Evolutionary conservation across 805 yeast genomes (phyloP).

Genomic region (Nakazawaea sp.): DNA sequence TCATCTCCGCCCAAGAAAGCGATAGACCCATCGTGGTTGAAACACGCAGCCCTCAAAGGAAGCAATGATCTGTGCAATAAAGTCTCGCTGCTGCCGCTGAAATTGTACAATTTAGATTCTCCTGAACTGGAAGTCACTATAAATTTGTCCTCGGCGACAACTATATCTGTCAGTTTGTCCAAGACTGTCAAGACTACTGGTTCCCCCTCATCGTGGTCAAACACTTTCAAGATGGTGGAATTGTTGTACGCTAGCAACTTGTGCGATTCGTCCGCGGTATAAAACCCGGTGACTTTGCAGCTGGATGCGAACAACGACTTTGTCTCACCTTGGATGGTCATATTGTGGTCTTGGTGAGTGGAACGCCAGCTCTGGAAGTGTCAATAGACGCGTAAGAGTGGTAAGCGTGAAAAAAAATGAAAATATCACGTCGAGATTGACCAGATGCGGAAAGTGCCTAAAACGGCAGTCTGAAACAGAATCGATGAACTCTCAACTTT

Average conservation of each 20-base stretch:
- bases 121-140: slow-evolving; percentile 36
- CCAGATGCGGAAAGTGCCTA: too few relatives aligned
- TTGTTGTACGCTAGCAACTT: slow-evolving; percentile 43
- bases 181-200: slow-evolving; percentile 51
- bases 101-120: slow-evolving; percentile 32
- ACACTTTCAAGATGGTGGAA: slow-evolving; percentile 46
- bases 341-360: slow-evolving; percentile 8
- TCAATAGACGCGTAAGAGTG: too few relatives aligned
- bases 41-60: slow-evolving; percentile 44
- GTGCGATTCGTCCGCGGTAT: neutral
- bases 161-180: slow-evolving; percentile 34
- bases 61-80: slow-evolving; percentile 36
- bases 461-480: too few relatives aligned
- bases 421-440: too few relatives aligned
- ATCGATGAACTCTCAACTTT: too few relatives aligned
- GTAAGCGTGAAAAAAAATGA: too few relatives aligned
- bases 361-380: neutral
- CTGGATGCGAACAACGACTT: slow-evolving; percentile 24
- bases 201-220: slow-evolving; percentile 38
- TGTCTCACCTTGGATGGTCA: slow-evolving; percentile 19
- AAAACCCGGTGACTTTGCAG: slow-evolving; percentile 12
- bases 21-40: slow-evolving; percentile 56
- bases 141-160: slow-evolving; percentile 15
- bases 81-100: slow-evolving; percentile 17
- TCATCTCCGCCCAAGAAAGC: slow-evolving; percentile 64